Percentiles rank a stretch among this genome's conserved stretches.
Evolutionary conservation across 192 early-diverging fungal species (phyloP).

Genomic region (Chytriomyces sp.): DNA sequence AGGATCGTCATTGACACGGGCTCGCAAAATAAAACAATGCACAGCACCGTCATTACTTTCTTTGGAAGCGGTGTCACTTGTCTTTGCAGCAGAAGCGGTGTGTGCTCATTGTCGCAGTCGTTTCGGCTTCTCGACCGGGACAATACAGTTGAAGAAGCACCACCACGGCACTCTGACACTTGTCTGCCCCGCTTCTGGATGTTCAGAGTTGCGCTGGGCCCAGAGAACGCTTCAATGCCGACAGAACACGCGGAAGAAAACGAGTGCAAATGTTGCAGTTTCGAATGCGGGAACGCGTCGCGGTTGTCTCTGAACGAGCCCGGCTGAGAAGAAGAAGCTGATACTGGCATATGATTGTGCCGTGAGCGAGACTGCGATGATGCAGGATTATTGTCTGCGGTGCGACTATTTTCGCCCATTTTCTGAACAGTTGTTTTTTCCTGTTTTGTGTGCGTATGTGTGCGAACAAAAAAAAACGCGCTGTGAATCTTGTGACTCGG

Average conservation of each 20-base stretch:
- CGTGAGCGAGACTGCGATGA: too few species aligned
- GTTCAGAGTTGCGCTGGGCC: neutral
- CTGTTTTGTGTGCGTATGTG: too few species aligned
- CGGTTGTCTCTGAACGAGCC: neutral
- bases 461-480: too few species aligned
- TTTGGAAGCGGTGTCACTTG: slow-evolving; percentile 50
- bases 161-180: neutral
- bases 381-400: too few species aligned
- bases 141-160: neutral
- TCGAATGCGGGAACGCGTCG: neutral
- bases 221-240: slow-evolving; percentile 5
- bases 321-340: too few species aligned
- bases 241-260: neutral
- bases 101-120: neutral
- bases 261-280: slow-evolving; percentile 10
- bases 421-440: too few species aligned
- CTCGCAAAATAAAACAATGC: slow-evolving; percentile 57
- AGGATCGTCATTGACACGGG: slow-evolving; percentile 26
- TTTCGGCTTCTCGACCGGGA: neutral
- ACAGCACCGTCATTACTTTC: slow-evolving; percentile 55
- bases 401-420: too few species aligned
- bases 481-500: too few species aligned
- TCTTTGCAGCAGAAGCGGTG: neutral
- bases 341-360: too few species aligned
- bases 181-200: neutral